A percentile compares a stretch with the other conserved stretches of the same genome.
Evolutionary conservation across 805 yeast genomes (phyloP).

Genomic region (Ogataea glucozyma): DNA sequence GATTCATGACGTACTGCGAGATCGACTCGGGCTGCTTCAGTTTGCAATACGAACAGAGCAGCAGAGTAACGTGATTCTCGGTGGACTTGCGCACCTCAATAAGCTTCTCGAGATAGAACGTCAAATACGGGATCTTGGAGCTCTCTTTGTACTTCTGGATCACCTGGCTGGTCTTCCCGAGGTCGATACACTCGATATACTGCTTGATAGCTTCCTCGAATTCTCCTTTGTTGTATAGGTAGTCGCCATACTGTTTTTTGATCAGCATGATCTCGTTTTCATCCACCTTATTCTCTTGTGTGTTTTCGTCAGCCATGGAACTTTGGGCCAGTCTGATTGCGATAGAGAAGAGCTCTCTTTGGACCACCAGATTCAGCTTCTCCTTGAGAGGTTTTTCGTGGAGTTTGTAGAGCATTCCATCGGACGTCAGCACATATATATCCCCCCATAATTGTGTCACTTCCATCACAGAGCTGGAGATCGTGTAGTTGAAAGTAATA

Average conservation of each 20-base stretch:
- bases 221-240: slow-evolving; percentile 64
- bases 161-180: slow-evolving; percentile 69
- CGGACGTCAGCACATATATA: slow-evolving; percentile 63
- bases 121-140: slow-evolving; percentile 63
- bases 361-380: slow-evolving; percentile 66
- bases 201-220: slow-evolving; percentile 71
- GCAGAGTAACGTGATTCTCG: slow-evolving; percentile 79
- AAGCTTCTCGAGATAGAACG: slow-evolving; percentile 63
- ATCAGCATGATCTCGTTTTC: slow-evolving; percentile 40
- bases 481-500: slow-evolving; percentile 65
- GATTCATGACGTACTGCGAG: slow-evolving; percentile 50
- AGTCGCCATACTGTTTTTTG: slow-evolving; percentile 67
- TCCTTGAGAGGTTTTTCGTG: slow-evolving; percentile 67
- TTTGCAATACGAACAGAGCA: slow-evolving; percentile 79
- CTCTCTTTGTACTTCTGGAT: slow-evolving; percentile 80
- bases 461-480: slow-evolving; percentile 64
- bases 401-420: slow-evolving; percentile 70
- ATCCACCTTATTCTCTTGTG: slow-evolving; percentile 26
- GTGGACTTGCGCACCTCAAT: slow-evolving; percentile 56
- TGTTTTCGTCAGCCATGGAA: slow-evolving; percentile 20
- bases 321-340: slow-evolving; percentile 68
- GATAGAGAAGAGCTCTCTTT: slow-evolving; percentile 66
- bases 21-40: slow-evolving; percentile 62
- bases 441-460: slow-evolving; percentile 59
- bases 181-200: slow-evolving; percentile 50